phyloP scores from a whole-genome alignment of 805 yeast species.

The Alloascoidea africana region DNA sequence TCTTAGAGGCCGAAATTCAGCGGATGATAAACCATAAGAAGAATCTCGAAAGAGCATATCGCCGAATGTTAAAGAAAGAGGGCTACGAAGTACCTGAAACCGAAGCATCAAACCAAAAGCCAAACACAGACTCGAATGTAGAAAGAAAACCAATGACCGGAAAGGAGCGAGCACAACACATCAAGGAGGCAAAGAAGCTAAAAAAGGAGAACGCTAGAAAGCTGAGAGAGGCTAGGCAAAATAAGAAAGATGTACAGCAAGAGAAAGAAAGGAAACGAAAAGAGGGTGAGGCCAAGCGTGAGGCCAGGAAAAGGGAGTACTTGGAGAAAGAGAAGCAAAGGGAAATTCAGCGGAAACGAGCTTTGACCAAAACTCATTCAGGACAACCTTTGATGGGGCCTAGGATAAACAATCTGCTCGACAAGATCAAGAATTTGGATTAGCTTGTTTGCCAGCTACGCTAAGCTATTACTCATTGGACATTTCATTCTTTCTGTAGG shows the following conservation, averaged over 20 bases:
- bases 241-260: conserved; percentile 22
- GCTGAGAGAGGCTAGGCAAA: conserved; percentile 24
- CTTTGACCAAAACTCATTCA: conserved; percentile 39
- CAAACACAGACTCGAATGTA: conserved; percentile 9
- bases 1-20: conserved; percentile 51
- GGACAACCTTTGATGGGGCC: conserved; percentile 95
- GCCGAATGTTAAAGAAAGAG: conserved; percentile 62
- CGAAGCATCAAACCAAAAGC: conserved; percentile 5
- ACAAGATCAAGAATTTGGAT: conserved; percentile 57
- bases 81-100: conserved; percentile 41
- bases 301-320: conserved; percentile 22
- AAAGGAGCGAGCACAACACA: conserved; percentile 21
- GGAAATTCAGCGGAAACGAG: conserved; percentile 27
- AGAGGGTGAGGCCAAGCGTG: conserved; percentile 25
- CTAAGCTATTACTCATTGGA: too few species aligned
- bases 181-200: conserved; percentile 17
- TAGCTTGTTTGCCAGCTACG: too few species aligned
- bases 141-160: conserved; percentile 12
- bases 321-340: conserved; percentile 26
- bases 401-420: conserved; percentile 61
- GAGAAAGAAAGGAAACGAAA: conserved; percentile 25
- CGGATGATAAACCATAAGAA: conserved; percentile 68
- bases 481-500: too few species aligned
- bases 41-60: conserved; percentile 64
- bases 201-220: conserved; percentile 20